Percentiles rank a stretch among this genome's conserved stretches.
Conservation (phyloP, 495 filamentous ascomycete genomes). For the Lasiosphaeris hirsuta region DNA sequence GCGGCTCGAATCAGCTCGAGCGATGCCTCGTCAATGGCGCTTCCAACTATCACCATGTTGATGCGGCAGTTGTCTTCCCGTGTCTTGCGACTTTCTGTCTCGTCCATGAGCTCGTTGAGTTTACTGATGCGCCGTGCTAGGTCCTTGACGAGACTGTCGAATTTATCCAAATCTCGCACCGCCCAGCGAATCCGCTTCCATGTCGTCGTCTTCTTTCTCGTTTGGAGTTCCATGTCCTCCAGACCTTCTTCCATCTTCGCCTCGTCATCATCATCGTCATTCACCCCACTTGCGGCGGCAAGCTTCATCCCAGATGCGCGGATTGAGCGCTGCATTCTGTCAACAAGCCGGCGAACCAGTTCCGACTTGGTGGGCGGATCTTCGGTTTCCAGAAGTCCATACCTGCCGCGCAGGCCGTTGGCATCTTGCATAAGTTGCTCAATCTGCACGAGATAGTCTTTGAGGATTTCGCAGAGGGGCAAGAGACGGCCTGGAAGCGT, state of each 20-base stretch:
- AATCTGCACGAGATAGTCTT: slow-evolving; percentile 11
- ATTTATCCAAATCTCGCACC: slow-evolving; percentile 9
- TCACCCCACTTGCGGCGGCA: neutral
- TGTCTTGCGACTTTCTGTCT: slow-evolving; percentile 2
- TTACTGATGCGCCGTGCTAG: slow-evolving; percentile 8
- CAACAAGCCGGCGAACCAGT: slow-evolving; percentile 3
- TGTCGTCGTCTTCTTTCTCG: neutral
- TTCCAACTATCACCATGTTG: slow-evolving; percentile 16
- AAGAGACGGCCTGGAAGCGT: neutral
- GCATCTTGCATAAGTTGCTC: slow-evolving; percentile 5
- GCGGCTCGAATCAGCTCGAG: slow-evolving; percentile 13
- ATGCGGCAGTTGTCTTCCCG: slow-evolving; percentile 8
- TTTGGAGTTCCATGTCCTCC: neutral
- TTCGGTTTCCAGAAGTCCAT: slow-evolving; percentile 9
- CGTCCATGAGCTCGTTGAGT: slow-evolving; percentile 13
- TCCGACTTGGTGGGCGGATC: slow-evolving; percentile 11
- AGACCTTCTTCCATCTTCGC: neutral
- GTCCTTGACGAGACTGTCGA: slow-evolving; percentile 9
- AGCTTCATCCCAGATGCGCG: neutral
- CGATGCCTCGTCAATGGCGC: slow-evolving; percentile 9
- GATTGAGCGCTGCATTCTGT: slow-evolving; percentile 11
- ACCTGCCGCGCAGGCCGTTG: slow-evolving; percentile 1
- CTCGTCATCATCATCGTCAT: neutral
- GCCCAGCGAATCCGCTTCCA: slow-evolving; percentile 10
- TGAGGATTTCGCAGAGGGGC: neutral